Evolutionary conservation across 1,284 basidiomycete genomes (phyloP), one percentile per base, ranked within the genome.

Genomic region (Chalciporus sp.): DNA sequence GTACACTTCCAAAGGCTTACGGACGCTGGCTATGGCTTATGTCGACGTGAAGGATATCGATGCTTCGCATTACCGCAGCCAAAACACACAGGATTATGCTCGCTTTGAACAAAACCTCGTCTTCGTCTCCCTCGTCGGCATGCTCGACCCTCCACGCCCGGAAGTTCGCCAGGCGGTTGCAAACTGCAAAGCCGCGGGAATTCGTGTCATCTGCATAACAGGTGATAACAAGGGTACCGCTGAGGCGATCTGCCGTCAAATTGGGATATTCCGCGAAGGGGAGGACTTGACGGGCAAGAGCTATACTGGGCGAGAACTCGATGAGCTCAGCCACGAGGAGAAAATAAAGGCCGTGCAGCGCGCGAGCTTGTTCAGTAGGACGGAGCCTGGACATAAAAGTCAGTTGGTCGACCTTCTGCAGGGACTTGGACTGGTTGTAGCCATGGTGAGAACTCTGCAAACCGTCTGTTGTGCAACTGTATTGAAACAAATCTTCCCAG

Each of bases 151-250:
- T 14, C 97, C 97, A 14, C 90, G 97, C 26, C 95, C 95, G 12
- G 97, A 98, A 74, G 96, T 95, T 26, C 82, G 83, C 42, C 78
- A 74, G 37, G 96, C 97, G 14, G 88, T 99, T 40, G 90, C 88
- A 39, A 93, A 93, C 68, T 98, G 95, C 76, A 86, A 81, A 61
- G 87, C 89, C 26, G 97, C 97, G 4, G 97, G 97, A 23, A 98
- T 99, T 63, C 85, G 95, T 42, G 94, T 98, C 41, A 88, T 99
- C 60, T 95, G 97, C 64, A 98, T 99, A 70, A 99, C 97, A 1
- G 97, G 97, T 39, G 97, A 99, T 75, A 98, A 98, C 78, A 96
- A 97, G 79, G 88, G 89, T 61, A 99, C 97, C 20, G 97, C 96
- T 47, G 95, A 98, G 78, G 93, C 95, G 20, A 98, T 99, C 68